phyloP scores from a whole-genome alignment of 2,329 filamentous ascomycete species.

The Basipetospora chlamydospora region DNA sequence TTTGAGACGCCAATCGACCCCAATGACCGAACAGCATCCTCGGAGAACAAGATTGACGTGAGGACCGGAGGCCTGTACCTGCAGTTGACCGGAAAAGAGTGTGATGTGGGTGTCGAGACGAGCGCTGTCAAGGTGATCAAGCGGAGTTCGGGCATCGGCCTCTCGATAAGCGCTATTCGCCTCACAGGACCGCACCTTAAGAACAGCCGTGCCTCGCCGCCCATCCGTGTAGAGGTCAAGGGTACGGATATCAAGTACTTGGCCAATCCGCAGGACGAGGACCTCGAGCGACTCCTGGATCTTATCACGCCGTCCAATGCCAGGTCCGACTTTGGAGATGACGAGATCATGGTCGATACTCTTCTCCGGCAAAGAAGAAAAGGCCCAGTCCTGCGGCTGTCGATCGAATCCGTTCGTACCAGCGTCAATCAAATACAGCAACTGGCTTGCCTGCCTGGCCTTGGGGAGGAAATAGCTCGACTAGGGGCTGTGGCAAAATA shows the following conservation, averaged over 20 bases:
- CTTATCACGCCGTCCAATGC: constrained; percentile 85
- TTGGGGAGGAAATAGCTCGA: constrained; percentile 67
- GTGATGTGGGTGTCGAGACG: constrained; percentile 58
- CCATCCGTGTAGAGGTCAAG: constrained; percentile 46
- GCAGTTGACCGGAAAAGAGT: constrained; percentile 63
- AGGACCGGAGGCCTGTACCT: constrained; percentile 65
- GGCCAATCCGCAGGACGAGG: constrained; percentile 56
- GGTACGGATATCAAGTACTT: constrained; percentile 62
- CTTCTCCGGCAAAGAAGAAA: constrained; percentile 74
- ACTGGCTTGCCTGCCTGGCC: constrained; percentile 50
- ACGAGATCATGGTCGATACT: constrained; percentile 91
- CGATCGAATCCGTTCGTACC: constrained; percentile 48
- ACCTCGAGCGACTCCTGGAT: constrained; percentile 68
- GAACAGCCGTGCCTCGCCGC: constrained; percentile 37
- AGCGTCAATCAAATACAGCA: constrained; percentile 48
- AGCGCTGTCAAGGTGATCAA: constrained; percentile 72
- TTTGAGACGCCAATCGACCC: constrained; percentile 39
- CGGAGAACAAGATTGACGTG: constrained; percentile 56
- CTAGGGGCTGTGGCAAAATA: constrained; percentile 86
- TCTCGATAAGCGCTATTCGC: constrained; percentile 63
- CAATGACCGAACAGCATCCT: constrained; percentile 28
- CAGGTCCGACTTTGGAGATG: constrained; percentile 70
- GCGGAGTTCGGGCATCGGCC: constrained; percentile 54
- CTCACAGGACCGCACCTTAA: constrained; percentile 55
- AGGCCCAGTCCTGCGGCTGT: constrained; percentile 64